Percentiles rank a stretch among this genome's conserved stretches.
Evolutionary conservation across 2,329 filamentous ascomycete species (phyloP).

Genomic region (Knufia petricola): DNA sequence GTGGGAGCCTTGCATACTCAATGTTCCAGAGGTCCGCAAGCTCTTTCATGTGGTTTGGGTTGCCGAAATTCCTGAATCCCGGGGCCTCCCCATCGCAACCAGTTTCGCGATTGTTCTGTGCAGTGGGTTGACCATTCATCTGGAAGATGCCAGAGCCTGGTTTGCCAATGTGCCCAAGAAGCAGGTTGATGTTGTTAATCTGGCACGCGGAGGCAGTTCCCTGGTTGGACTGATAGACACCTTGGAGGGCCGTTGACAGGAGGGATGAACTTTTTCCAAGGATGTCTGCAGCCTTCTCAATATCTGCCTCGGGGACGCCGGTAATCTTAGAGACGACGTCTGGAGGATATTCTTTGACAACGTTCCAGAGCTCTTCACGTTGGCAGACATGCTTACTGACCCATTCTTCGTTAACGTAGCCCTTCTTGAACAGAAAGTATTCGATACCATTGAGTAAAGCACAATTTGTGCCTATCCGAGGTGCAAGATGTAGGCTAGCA

Average conservation of each 20-base stretch:
- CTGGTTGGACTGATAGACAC: conserved; percentile 35
- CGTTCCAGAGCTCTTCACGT: conserved; percentile 23
- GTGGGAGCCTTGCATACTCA: conserved; percentile 27
- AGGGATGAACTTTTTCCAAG: conserved; percentile 27
- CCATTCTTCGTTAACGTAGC: conserved; percentile 28
- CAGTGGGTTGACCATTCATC: conserved; percentile 35
- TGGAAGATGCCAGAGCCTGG: conserved; percentile 30
- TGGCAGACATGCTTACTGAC: conserved; percentile 26
- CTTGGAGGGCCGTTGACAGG: conserved; percentile 32
- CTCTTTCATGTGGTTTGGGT: conserved; percentile 29
- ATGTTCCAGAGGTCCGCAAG: conserved; percentile 32
- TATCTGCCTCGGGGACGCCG: conserved; percentile 25
- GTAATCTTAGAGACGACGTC: conserved; percentile 29
- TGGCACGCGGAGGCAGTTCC: conserved; percentile 33
- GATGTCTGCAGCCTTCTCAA: conserved; percentile 28
- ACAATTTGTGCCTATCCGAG: conserved; percentile 30
- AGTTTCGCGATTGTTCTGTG: conserved; percentile 33
- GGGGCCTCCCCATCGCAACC: conserved; percentile 33
- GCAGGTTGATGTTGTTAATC: conserved; percentile 35
- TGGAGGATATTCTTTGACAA: conserved; percentile 27
- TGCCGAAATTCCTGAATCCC: conserved; percentile 30
- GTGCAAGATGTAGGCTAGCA: conserved; percentile 29
- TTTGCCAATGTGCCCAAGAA: conserved; percentile 29
- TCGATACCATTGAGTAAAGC: conserved; percentile 32
- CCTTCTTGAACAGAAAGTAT: conserved; percentile 30